Base-by-base conservation (phyloP, 352 stramenopile species). In the Globisporangium acanthophoron region DNA sequence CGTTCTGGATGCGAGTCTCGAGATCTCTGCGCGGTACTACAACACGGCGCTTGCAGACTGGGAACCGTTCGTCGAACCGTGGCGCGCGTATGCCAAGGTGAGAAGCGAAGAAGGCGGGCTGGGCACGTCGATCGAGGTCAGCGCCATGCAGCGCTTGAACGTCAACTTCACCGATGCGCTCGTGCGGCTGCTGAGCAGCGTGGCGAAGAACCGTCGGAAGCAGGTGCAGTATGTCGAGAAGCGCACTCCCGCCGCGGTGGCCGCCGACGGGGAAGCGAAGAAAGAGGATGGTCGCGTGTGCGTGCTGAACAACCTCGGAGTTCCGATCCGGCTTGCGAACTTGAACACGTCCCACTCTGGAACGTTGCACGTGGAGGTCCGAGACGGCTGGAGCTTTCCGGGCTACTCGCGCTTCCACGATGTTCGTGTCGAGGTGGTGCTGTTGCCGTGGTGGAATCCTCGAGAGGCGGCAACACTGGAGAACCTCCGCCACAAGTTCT, bases 1-100 rank as follows among this genome's bases (percentile, higher is more conserved):
- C 35, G 62, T 76, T 1, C 53, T 92, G 40, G 83, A 92, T 64
- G 83, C 83, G 15, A 93, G 80, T 37, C 62, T 93, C 4, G 79
- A 92, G 50, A 80, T 96, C 46, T 90, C 78, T 13, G 80, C 87
- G 5, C 78, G 85, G 15, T 96, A 96, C 57, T 96, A 96, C 66
- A 96, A 96, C 61, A 92, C 81, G 18, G 76, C 82, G 3, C 66
- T 96, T 24, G 87, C 87, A 3, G 87, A 96, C 35, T 96, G 85
- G 87, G 87, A 96, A 43, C 85, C 87, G 3, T 92, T 92, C 27
- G 71, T 96, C 24, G 87, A 96, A 61, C 87, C 87, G 0, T 96
- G 87, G 87, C 67, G 80, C 58, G 73, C 71, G 13, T 92, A 92
- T 43, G 80, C 76, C 0, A 87, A 87, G 41, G 67, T 87, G 7